Conservation (phyloP, 108 stramenopile species). For the Nitzschia inconspicua region DNA sequence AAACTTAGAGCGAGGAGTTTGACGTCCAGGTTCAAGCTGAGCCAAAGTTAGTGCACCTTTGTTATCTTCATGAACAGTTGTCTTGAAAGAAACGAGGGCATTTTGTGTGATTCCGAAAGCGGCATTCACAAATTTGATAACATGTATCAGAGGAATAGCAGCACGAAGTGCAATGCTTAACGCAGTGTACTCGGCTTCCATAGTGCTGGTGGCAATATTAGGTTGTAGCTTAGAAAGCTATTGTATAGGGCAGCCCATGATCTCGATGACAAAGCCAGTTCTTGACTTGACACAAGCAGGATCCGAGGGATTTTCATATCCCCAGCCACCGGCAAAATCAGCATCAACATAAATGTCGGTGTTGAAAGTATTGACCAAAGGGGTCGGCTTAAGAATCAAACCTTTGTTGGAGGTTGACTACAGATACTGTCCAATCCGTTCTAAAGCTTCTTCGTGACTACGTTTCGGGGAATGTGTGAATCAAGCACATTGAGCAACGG, state of each 20-base stretch:
- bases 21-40: slow-evolving; percentile 10
- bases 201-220: slow-evolving; percentile 38
- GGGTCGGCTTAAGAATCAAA: slow-evolving; percentile 12
- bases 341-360: slow-evolving; percentile 45
- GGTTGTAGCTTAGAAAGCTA: slow-evolving; percentile 43
- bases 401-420: slow-evolving; percentile 30
- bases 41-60: slow-evolving; percentile 34
- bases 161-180: slow-evolving; percentile 33
- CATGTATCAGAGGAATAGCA: slow-evolving; percentile 29
- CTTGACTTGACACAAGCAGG: slow-evolving; percentile 42
- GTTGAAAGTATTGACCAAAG: no score
- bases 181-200: slow-evolving; percentile 53
- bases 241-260: no score
- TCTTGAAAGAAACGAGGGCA: slow-evolving; percentile 16
- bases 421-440: slow-evolving; percentile 40
- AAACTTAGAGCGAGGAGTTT: slow-evolving; percentile 45
- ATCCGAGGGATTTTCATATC: slow-evolving; percentile 20
- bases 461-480: slow-evolving; percentile 17
- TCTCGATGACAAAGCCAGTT: slow-evolving; percentile 42
- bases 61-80: slow-evolving; percentile 49
- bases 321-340: slow-evolving; percentile 43
- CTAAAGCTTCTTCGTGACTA: slow-evolving; percentile 29
- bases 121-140: slow-evolving; percentile 4
- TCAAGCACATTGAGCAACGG: slow-evolving; percentile 22
- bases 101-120: neutral